Evolutionary conservation across 345 rosid genomes (phyloP), one percentile per base, ranked within the genome.

Genomic region (Garcia nutans): DNA sequence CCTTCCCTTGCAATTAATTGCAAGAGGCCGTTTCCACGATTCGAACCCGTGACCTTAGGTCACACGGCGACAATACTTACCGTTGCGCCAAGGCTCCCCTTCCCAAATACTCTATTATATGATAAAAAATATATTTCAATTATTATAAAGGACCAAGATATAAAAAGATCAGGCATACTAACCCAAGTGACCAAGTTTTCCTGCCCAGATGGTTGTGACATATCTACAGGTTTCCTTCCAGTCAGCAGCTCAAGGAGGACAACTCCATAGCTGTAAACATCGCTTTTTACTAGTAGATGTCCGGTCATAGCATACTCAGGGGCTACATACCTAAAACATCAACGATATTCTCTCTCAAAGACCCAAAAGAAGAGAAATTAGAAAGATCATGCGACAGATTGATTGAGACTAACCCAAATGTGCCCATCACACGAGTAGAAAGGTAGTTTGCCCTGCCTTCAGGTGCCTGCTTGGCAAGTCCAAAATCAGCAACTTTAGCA

Each of bases 231-330:
- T 83, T 85, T 92, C 82, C 90, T 89, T 83, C 99, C 99, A 2
- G 98, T 93, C 76, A 96, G 82, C 87, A 96, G 81, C 86, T 96
- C 98, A 0, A 96, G 96, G 77, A 96, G 94, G 64, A 96, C 99
- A 65, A 96, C 99, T 22, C 99, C 99, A 74, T 96, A 96, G 82
- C 99, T 96, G 83, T 96, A 96, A 75, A 96, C 99, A 78, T 96
- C 99, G 44, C 99, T 96, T 87, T 96, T 96, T 52, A 93, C 98
- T 49, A 96, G 89, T 76, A 93, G 86, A 87, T 96, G 99, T 82
- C 99, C 99, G 0, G 99, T 96, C 99, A 96, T 96, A 64, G 99
- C 99, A 89, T 96, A 96, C 83, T 96, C 99, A 5, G 99, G 99
- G 45, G 99, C 99, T 69, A 96, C 99, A 80, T 96, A 96, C 77